phyloP scores from a whole-genome alignment of 1,284 basidiomycete genomes.

The Fomitopsis schrenkii region DNA sequence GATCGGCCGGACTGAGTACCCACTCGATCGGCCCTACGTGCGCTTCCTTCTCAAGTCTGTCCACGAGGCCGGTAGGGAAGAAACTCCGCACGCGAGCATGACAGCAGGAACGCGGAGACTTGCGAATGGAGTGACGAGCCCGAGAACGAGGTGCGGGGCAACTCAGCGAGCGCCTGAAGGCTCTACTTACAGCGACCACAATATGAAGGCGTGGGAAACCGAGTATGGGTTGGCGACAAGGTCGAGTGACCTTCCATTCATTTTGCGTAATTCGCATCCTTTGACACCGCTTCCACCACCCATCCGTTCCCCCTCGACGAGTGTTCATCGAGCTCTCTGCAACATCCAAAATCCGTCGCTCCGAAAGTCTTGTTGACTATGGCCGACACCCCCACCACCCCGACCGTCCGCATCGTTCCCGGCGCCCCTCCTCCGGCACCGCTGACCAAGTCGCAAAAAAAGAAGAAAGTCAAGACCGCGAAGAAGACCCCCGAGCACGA shows the following conservation, averaged over 20 bases:
- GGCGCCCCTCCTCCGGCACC: slow-evolving; percentile 64
- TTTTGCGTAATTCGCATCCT: not conserved
- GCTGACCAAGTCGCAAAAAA: slow-evolving; percentile 59
- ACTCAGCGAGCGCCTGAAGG: not conserved
- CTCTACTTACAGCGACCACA: not conserved
- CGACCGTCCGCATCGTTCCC: slow-evolving; percentile 57
- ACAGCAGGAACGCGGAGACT: too few species aligned
- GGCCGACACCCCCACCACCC: slow-evolving; percentile 37
- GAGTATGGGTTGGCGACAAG: not conserved
- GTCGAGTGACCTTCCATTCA: not conserved
- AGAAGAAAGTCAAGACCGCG: slow-evolving; percentile 38
- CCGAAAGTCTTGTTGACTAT: slow-evolving; percentile 29
- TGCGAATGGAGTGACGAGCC: not conserved
- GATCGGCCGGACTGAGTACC: too few species aligned
- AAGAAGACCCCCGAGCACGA: slow-evolving; percentile 14
- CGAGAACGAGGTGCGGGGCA: not conserved
- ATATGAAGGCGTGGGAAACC: not conserved
- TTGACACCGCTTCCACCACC: not conserved
- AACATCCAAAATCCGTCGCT: not conserved
- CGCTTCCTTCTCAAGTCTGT: too few species aligned
- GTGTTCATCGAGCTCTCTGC: not conserved
- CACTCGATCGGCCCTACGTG: too few species aligned
- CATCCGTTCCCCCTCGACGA: not conserved
- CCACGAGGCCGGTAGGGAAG: too few species aligned
- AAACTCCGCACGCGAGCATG: too few species aligned